Conservation (phyloP, 2,329 filamentous ascomycete genomes). For the Rugonectria rugulosa region DNA sequence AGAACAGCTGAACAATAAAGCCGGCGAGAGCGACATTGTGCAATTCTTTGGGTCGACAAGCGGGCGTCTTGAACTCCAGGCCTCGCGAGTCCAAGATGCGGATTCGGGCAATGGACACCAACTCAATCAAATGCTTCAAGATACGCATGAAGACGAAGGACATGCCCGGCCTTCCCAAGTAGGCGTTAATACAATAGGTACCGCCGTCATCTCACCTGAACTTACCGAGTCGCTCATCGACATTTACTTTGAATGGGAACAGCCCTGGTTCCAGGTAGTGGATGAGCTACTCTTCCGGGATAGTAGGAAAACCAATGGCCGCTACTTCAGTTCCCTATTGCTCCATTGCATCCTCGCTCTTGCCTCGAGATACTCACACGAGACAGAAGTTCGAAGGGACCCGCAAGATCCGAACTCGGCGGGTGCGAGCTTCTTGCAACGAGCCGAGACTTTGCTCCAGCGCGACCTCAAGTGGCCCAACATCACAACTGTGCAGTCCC, state of each 20-base stretch:
- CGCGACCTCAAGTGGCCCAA: slow-evolving; percentile 39
- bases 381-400: slow-evolving; percentile 40
- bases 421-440: slow-evolving; percentile 41
- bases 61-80: slow-evolving; percentile 40
- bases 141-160: no score
- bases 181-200: no score
- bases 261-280: slow-evolving; percentile 46
- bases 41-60: slow-evolving; percentile 48
- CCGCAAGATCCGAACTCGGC: slow-evolving; percentile 44
- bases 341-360: slow-evolving; percentile 45
- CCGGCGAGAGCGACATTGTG: slow-evolving; percentile 44
- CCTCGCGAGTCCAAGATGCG: no score
- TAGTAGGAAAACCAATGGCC: slow-evolving; percentile 34
- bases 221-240: no score
- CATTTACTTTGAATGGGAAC: slow-evolving; percentile 47
- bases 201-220: no score
- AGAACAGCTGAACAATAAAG: slow-evolving; percentile 46
- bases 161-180: no score
- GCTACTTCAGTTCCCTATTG: slow-evolving; percentile 43
- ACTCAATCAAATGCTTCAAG: no score
- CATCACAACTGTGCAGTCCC: slow-evolving; percentile 47
- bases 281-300: slow-evolving; percentile 46
- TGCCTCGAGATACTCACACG: slow-evolving; percentile 44
- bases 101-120: no score
- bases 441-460: slow-evolving; percentile 34